phyloP scores from a whole-genome alignment of 2,329 filamentous ascomycete genomes.

The Exophiala viscosa region DNA sequence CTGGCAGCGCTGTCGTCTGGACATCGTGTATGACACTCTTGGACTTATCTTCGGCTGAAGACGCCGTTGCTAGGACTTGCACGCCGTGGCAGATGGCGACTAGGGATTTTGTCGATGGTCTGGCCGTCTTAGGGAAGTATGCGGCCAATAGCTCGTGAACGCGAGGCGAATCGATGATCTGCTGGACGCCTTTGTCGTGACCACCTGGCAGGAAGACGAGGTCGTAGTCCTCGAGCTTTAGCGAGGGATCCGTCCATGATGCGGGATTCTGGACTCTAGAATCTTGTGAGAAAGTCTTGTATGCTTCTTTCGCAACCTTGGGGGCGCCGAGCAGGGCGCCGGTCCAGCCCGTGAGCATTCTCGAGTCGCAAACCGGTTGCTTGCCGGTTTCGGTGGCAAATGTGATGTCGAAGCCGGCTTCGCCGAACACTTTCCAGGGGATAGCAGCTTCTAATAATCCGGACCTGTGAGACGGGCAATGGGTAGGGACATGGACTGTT shows the following conservation, averaged over 20 bases:
- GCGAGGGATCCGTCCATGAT: slow-evolving; percentile 45
- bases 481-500: no score
- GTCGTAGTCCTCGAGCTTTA: slow-evolving; percentile 46
- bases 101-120: slow-evolving; percentile 43
- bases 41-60: slow-evolving; percentile 34
- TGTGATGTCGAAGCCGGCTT: slow-evolving; percentile 46
- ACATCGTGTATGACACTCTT: slow-evolving; percentile 48
- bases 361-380: slow-evolving; percentile 47
- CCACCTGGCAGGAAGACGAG: slow-evolving; percentile 52
- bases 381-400: slow-evolving; percentile 53
- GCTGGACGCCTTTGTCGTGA: slow-evolving; percentile 51
- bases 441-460: slow-evolving; percentile 48
- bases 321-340: slow-evolving; percentile 47
- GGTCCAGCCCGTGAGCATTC: slow-evolving; percentile 49
- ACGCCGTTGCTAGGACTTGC: slow-evolving; percentile 47
- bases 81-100: slow-evolving; percentile 54
- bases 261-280: slow-evolving; percentile 42
- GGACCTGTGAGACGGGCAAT: not conserved
- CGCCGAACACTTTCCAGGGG: slow-evolving; percentile 48
- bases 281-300: slow-evolving; percentile 44
- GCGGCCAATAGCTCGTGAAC: slow-evolving; percentile 45
- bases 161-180: slow-evolving; percentile 48
- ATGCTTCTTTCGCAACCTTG: slow-evolving; percentile 33
- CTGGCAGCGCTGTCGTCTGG: slow-evolving; percentile 49
- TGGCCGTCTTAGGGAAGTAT: slow-evolving; percentile 49